These are phyloP conservation scores for Suillus ampliporus DNA, from an alignment of 768 basidiomycete species.

Conservation along the genomic window DNA sequence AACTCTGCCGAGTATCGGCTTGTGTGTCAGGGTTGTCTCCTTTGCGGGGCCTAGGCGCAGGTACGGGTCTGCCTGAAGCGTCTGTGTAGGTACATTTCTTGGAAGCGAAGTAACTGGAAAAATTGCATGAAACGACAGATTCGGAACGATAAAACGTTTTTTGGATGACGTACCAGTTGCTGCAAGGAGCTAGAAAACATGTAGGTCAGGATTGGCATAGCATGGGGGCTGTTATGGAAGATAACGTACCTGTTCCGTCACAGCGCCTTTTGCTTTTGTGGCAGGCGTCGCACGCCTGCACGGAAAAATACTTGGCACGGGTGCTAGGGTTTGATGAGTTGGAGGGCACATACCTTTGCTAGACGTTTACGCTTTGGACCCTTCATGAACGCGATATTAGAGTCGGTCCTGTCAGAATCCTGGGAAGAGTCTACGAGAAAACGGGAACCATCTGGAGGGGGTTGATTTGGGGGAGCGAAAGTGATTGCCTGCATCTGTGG, in stretches of 20 bases:
- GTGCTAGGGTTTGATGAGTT: not conserved
- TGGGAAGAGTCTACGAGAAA: slow-evolving; percentile 23
- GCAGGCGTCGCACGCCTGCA: slow-evolving; percentile 79
- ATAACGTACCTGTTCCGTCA: slow-evolving; percentile 73
- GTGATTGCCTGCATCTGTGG: slow-evolving; percentile 28
- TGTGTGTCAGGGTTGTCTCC: slow-evolving; percentile 41
- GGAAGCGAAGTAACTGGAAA: slow-evolving; percentile 74
- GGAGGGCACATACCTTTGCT: slow-evolving; percentile 46
- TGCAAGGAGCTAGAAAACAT: slow-evolving; percentile 65
- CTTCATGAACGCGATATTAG: slow-evolving; percentile 51
- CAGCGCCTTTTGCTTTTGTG: slow-evolving; percentile 87
- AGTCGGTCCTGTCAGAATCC: slow-evolving; percentile 36
- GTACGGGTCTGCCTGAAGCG: slow-evolving; percentile 77
- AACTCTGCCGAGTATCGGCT: slow-evolving; percentile 31
- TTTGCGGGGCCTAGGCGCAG: slow-evolving; percentile 64
- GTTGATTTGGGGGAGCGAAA: slow-evolving; percentile 28
- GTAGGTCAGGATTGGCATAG: slow-evolving; percentile 12
- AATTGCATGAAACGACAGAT: slow-evolving; percentile 14
- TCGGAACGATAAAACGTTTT: slow-evolving; percentile 1
- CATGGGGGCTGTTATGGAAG: slow-evolving; percentile 13
- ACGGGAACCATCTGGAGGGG: slow-evolving; percentile 27
- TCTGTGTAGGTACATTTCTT: slow-evolving; percentile 85
- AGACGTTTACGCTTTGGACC: slow-evolving; percentile 59
- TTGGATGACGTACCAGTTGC: slow-evolving; percentile 65
- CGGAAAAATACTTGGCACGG: slow-evolving; percentile 6